These are phyloP conservation scores for Herpetospermum pedunculosum DNA, from an alignment of 306 rosid genomes.

Conservation along the genomic window DNA sequence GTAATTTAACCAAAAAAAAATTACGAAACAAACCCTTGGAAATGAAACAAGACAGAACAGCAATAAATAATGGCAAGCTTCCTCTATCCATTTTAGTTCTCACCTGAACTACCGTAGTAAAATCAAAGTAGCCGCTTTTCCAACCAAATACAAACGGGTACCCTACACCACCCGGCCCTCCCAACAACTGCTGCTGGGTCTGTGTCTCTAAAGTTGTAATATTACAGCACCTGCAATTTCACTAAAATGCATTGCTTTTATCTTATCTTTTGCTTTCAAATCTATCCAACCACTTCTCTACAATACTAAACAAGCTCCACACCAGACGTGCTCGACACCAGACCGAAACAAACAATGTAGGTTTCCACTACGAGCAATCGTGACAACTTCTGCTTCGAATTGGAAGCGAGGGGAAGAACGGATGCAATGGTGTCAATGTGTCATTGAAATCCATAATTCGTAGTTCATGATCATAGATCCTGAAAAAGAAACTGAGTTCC, in stretches of 20 bases:
- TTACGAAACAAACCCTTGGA: too few species aligned
- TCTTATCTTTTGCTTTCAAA: conserved; percentile 3
- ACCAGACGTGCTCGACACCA: background rate
- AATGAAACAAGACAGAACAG: background rate
- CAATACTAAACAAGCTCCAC: conserved; percentile 3
- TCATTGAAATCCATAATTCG: background rate
- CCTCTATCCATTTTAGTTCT: background rate
- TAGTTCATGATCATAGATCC: conserved; percentile 3
- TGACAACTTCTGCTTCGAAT: background rate
- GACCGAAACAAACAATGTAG: background rate
- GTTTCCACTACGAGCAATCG: background rate
- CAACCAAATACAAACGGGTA: background rate
- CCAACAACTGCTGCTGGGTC: background rate
- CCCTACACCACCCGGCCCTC: background rate
- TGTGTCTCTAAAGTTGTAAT: background rate
- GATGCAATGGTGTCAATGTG: background rate
- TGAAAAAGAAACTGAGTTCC: background rate
- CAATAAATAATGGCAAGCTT: background rate
- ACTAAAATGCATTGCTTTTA: background rate
- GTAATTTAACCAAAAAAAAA: too few species aligned
- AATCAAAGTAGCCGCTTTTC: background rate
- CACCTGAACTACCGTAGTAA: background rate
- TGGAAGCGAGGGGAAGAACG: background rate
- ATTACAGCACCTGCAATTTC: background rate
- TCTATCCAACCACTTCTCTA: background rate